Percentiles rank a stretch among this genome's conserved stretches.
Conservation (phyloP, 768 basidiomycete genomes). For the Serendipita indica region DNA sequence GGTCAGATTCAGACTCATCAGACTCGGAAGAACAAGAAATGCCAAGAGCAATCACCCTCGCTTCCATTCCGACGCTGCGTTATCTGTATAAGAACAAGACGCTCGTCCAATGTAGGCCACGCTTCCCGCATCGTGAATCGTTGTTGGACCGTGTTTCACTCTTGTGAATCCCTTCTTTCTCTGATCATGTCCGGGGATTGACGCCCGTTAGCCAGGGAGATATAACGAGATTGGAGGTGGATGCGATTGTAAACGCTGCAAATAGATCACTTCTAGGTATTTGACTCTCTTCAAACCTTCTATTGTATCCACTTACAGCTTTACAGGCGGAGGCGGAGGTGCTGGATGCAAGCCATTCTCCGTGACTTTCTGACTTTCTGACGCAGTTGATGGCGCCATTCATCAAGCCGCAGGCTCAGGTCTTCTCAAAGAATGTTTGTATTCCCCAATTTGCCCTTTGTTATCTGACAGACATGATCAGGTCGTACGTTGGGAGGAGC, state of each 20-base stretch:
- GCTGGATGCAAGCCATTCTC: slow-evolving; percentile 16
- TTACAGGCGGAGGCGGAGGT: slow-evolving; percentile 68
- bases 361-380: slow-evolving; percentile 1
- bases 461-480: slow-evolving; percentile 19
- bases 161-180: slow-evolving; percentile 33
- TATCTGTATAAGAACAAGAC: slow-evolving; percentile 34
- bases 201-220: slow-evolving; percentile 47
- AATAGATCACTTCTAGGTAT: slow-evolving; percentile 56
- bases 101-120: slow-evolving; percentile 24
- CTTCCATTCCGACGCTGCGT: slow-evolving; percentile 37
- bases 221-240: slow-evolving; percentile 56
- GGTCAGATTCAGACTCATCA: too few relatives aligned
- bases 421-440: slow-evolving; percentile 54
- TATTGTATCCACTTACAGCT: background rate
- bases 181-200: background rate
- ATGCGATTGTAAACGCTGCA: slow-evolving; percentile 72
- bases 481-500: slow-evolving; percentile 54
- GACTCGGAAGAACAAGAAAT: slow-evolving; percentile 4
- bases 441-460: background rate
- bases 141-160: slow-evolving; percentile 50
- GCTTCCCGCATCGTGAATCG: slow-evolving; percentile 25
- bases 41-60: slow-evolving; percentile 5
- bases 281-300: background rate
- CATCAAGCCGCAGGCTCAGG: slow-evolving; percentile 56
- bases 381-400: slow-evolving; percentile 66